Conservation (phyloP, 768 basidiomycete species). For the Mycena polygramma region DNA sequence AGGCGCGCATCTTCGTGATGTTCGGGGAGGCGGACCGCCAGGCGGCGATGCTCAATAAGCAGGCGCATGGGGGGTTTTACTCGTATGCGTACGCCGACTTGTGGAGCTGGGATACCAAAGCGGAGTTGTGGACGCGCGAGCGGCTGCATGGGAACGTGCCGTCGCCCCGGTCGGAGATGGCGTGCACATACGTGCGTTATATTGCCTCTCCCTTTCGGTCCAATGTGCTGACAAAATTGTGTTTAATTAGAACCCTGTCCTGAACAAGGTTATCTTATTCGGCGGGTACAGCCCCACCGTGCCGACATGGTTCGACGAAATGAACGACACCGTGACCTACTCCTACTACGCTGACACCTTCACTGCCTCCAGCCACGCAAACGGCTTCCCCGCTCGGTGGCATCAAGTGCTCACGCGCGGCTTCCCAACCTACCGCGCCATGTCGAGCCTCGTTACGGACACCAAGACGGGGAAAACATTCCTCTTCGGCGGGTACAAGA, state of each 20-base stretch:
- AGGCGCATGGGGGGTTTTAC: conserved; percentile 41
- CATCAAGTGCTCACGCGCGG: conserved; percentile 56
- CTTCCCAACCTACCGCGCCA: conserved; percentile 57
- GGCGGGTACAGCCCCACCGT: conserved; percentile 41
- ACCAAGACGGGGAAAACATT: conserved; percentile 52
- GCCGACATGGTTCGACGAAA: conserved; percentile 40
- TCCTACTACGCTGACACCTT: conserved; percentile 59
- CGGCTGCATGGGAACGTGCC: conserved; percentile 47
- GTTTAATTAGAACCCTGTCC: too few species aligned
- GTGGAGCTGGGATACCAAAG: conserved; percentile 50
- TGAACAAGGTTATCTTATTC: too few species aligned
- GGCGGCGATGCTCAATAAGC: conserved; percentile 41
- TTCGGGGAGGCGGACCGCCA: conserved; percentile 53
- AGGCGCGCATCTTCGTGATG: conserved; percentile 50
- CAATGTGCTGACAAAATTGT: too few species aligned
- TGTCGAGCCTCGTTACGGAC: conserved; percentile 50
- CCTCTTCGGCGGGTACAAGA: conserved; percentile 57
- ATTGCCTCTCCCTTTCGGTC: too few species aligned
- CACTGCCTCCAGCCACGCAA: conserved; percentile 29
- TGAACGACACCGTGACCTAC: conserved; percentile 43
- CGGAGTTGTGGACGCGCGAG: conserved; percentile 46
- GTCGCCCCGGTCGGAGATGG: conserved; percentile 47
- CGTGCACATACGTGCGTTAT: conserved; percentile 39
- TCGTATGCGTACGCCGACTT: conserved; percentile 43
- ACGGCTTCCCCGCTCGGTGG: conserved; percentile 40